phyloP scores from a whole-genome alignment of 148 eudicot genomes.

The Persicaria maculosa region DNA sequence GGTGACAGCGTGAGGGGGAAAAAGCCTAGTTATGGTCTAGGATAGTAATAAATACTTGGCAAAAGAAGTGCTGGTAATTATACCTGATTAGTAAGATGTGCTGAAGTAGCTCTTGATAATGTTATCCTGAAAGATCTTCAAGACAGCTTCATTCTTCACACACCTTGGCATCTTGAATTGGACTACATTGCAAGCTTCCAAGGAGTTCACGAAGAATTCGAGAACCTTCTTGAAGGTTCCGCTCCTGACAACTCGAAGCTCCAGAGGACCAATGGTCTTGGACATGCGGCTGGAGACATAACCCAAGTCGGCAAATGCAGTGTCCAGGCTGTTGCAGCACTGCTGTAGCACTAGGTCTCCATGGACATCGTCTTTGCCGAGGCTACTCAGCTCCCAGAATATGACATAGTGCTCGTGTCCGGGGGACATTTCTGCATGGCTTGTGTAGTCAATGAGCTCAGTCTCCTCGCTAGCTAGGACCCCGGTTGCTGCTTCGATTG shows the following conservation, averaged over 20 bases:
- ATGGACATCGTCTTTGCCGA: conserved; percentile 26
- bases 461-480: conserved; percentile 29
- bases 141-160: conserved; percentile 9
- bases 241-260: conserved; percentile 13
- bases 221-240: conserved; percentile 15
- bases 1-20: not conserved
- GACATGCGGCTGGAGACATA: conserved; percentile 20
- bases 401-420: conserved; percentile 50
- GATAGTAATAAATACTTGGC: not conserved
- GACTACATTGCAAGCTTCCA: conserved; percentile 3
- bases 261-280: conserved; percentile 10
- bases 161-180: conserved; percentile 19
- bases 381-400: conserved; percentile 41
- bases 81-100: conserved; percentile 9
- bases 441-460: conserved; percentile 56
- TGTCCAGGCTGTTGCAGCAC: conserved; percentile 51
- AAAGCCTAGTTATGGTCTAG: not conserved
- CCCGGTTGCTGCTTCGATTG: conserved; percentile 44
- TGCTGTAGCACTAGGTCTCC: conserved; percentile 16
- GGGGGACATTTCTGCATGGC: conserved; percentile 28
- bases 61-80: not conserved
- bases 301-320: conserved; percentile 46
- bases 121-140: conserved; percentile 12
- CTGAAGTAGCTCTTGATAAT: conserved; percentile 12
- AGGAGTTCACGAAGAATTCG: not conserved